Evolutionary conservation across 768 basidiomycete species (phyloP), one percentile per base, ranked within the genome.

Genomic region (Tulasnella sp.): DNA sequence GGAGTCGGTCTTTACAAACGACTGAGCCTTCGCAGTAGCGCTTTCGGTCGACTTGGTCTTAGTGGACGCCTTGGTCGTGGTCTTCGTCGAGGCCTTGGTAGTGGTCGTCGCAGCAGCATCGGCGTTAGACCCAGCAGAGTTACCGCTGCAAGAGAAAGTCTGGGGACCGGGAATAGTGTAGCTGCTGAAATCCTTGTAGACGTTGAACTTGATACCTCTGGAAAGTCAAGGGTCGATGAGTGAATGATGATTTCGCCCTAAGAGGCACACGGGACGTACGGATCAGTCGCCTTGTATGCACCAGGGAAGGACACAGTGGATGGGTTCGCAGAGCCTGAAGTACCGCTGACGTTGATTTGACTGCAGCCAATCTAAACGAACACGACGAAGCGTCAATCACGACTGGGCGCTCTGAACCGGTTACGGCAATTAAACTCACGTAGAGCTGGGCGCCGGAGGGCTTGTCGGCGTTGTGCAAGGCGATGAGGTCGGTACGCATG

Each of bases 361-460:
- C 79, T 80, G 66, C 81, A 81, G 36, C 40, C 64, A 19, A 66
- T 66, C 64, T 66, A 29, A 7, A 17, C 62, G 34, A 34, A n/a
- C n/a, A 47, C 22, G 22, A 36, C 22, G 36, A 41, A 9, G 26
- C 35, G 5, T 6, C 35, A 37, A 19, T 12, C 59, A 19, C 29
- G n/a, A 22, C 36, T 34, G 7, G 16, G 44, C 4, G 19, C 11
- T 19, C 14, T 26, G 62, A 75, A 65, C 17, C 7, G 42, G 73
- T 65, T 39, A 41, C 32, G 26, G 9, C 32, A n/a, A n/a, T 59
- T 22, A 22, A 59, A 78, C 81, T 69, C 71, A 83, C 85, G 75
- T 86, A 87, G 80, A 87, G 80, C 73, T 87, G 85, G 22, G 86
- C 86, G 41, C 86, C 72, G 16, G n/a, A 19, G 1, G 36, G 14